phyloP scores from a whole-genome alignment of 371 early-diverging fungal species.

The Nematocida ausubeli region DNA sequence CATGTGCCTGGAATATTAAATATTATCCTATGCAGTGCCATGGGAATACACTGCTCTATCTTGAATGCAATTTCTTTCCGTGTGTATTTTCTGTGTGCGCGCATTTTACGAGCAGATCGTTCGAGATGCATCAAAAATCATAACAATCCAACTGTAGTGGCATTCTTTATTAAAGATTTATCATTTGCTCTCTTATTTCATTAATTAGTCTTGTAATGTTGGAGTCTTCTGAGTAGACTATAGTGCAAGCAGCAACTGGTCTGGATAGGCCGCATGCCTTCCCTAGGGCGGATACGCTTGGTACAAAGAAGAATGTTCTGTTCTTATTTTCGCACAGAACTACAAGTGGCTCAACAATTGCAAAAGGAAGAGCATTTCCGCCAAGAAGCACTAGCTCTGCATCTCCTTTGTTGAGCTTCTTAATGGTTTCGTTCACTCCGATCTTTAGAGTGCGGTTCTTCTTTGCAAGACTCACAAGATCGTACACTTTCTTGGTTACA shows the following conservation, averaged over 20 bases:
- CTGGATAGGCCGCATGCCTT: conserved; percentile 93
- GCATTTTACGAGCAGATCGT: too few species aligned
- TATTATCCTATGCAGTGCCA: too few species aligned
- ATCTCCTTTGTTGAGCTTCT: conserved; percentile 96
- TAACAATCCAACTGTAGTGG: background rate
- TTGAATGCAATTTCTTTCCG: too few species aligned
- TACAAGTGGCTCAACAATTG: conserved; percentile 89
- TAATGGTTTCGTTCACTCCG: conserved; percentile 98
- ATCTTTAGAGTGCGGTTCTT: conserved; percentile 95
- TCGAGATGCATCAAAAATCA: background rate
- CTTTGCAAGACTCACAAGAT: conserved; percentile 86
- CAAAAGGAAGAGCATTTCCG: conserved; percentile 90
- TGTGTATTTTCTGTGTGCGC: too few species aligned
- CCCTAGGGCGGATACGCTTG: conserved; percentile 88
- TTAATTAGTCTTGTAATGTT: conserved; percentile 17
- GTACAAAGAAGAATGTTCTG: conserved; percentile 91
- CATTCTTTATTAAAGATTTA: conserved; percentile 21
- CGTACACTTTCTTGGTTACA: conserved; percentile 83
- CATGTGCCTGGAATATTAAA: too few species aligned
- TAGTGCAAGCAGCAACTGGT: conserved; percentile 75
- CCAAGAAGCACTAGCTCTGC: conserved; percentile 95
- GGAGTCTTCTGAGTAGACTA: conserved; percentile 55
- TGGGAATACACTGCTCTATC: too few species aligned
- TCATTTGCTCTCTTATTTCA: conserved; percentile 51
- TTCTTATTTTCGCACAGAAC: conserved; percentile 97